A percentile compares a stretch with the other conserved stretches of the same genome.
Evolutionary conservation across 2,329 filamentous ascomycete species (phyloP).

Genomic region (Bertia moriformis): DNA sequence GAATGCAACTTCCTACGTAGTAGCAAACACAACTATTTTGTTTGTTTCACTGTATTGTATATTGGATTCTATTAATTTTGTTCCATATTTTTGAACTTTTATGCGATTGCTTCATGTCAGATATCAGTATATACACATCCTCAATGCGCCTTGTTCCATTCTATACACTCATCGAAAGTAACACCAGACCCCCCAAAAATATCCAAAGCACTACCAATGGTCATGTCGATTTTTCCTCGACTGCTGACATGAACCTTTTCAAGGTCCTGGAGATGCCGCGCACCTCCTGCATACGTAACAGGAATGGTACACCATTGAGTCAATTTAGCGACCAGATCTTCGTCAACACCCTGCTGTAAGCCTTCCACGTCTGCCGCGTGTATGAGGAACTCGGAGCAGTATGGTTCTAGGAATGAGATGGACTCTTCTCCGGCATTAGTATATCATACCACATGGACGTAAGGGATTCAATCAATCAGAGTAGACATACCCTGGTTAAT

Average conservation of each 20-base stretch:
- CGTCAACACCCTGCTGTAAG: conserved; percentile 47
- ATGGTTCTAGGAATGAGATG: conserved; percentile 43
- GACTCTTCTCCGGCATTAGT: conserved; percentile 28
- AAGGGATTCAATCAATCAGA: not conserved
- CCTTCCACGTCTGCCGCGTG: conserved; percentile 55
- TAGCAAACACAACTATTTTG: too few species aligned
- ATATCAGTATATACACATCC: too few species aligned
- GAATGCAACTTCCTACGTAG: too few species aligned
- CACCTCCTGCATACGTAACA: conserved; percentile 52
- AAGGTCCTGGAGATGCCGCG: conserved; percentile 39
- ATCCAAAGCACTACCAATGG: conserved; percentile 52
- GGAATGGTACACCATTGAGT: conserved; percentile 47
- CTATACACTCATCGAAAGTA: conserved; percentile 46
- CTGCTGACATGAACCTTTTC: conserved; percentile 43
- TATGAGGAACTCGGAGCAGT: conserved; percentile 53
- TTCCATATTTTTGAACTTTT: too few species aligned
- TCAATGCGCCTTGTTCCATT: conserved; percentile 31
- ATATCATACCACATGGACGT: too few species aligned
- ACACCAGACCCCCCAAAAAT: conserved; percentile 49
- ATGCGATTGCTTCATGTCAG: too few species aligned
- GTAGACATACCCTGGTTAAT: conserved; percentile 34
- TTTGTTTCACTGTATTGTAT: too few species aligned
- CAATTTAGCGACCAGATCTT: conserved; percentile 40
- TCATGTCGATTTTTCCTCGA: conserved; percentile 44
- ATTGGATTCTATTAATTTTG: too few species aligned